phyloP scores from a whole-genome alignment of 140 eudicot genomes.

The Cichorium intybus region DNA sequence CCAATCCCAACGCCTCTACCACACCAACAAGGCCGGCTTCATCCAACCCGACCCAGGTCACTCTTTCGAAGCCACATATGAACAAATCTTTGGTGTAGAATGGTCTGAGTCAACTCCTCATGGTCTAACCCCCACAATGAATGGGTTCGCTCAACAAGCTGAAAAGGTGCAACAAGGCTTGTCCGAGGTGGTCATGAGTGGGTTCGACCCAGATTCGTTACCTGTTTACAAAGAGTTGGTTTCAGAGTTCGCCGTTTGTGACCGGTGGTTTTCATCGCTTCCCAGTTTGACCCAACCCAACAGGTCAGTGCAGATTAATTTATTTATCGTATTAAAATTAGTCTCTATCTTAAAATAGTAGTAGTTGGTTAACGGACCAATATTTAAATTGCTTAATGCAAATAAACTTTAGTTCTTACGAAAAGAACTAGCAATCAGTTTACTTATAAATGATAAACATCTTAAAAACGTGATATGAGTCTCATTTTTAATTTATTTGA shows the following conservation, averaged over 20 bases:
- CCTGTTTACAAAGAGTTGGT: constrained; percentile 49
- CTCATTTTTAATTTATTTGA: not conserved
- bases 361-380: not conserved
- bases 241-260: constrained; percentile 52
- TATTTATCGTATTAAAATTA: not conserved
- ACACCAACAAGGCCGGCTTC: constrained; percentile 39
- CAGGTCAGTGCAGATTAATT: constrained; percentile 23
- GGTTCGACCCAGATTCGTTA: constrained; percentile 42
- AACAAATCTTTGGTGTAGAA: constrained; percentile 37
- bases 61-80: constrained; percentile 43
- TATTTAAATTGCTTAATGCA: not conserved
- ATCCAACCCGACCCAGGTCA: constrained; percentile 62
- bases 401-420: not conserved
- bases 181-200: constrained; percentile 55
- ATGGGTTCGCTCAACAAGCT: constrained; percentile 50
- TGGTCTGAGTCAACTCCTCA: constrained; percentile 19
- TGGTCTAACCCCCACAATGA: constrained; percentile 36
- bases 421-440: not conserved
- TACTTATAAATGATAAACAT: not conserved
- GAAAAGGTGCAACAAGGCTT: constrained; percentile 33
- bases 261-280: constrained; percentile 57
- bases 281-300: constrained; percentile 67
- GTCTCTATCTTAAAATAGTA: too few relatives aligned
- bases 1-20: constrained; percentile 36
- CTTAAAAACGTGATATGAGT: not conserved